Percentiles rank a stretch among this genome's conserved stretches.
phyloP scores from a whole-genome alignment of 495 filamentous ascomycete species.

The Xylaria longipes region DNA sequence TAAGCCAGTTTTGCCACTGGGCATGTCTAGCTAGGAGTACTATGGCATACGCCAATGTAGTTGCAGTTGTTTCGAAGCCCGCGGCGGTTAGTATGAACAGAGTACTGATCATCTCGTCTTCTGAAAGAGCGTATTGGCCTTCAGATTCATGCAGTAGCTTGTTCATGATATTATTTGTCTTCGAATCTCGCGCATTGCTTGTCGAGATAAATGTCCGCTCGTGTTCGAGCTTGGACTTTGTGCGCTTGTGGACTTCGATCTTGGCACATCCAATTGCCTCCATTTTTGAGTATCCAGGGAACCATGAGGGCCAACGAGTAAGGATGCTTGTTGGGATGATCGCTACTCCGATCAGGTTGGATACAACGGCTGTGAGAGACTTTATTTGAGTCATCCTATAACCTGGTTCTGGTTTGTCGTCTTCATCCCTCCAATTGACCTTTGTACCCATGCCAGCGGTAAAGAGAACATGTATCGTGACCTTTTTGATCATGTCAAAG shows the following conservation, averaged over 20 bases:
- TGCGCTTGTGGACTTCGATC: conserved; percentile 32
- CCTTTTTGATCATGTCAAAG: conserved; percentile 41
- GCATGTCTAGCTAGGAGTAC: conserved; percentile 52
- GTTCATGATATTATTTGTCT: conserved; percentile 37
- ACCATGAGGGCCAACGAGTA: conserved; percentile 31
- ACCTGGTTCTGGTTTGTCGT: conserved; percentile 32
- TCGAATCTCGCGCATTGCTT: conserved; percentile 30
- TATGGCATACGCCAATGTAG: conserved; percentile 53
- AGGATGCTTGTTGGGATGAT: conserved; percentile 38
- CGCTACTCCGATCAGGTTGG: conserved; percentile 31
- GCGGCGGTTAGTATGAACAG: conserved; percentile 59
- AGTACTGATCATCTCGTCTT: conserved; percentile 57
- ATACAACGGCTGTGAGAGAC: conserved; percentile 33
- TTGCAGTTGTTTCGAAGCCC: conserved; percentile 60
- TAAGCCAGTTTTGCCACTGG: conserved; percentile 47
- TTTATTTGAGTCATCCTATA: conserved; percentile 38
- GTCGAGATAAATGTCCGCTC: conserved; percentile 32
- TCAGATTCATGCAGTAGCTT: conserved; percentile 34
- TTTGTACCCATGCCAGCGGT: conserved; percentile 38
- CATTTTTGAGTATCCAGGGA: conserved; percentile 34
- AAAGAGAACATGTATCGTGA: conserved; percentile 38
- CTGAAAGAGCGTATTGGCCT: conserved; percentile 32
- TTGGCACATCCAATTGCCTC: conserved; percentile 30
- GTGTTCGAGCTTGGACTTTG: conserved; percentile 41
- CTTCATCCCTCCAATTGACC: conserved; percentile 32